Base-by-base conservation (phyloP, 129 eudicot species). In the Flaveria ramosissima region DNA sequence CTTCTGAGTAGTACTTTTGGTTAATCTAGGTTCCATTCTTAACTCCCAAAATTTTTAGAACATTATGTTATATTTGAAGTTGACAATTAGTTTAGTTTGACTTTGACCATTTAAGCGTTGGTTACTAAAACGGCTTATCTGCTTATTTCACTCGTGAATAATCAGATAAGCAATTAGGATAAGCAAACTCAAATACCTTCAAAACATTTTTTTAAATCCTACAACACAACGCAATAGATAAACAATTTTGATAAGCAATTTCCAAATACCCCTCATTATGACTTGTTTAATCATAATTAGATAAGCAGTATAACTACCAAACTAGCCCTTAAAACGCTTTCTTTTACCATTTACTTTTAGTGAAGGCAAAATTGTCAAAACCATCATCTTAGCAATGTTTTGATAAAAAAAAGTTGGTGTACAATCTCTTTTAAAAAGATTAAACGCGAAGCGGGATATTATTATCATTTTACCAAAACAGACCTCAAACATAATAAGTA, bases 81-180 rank as follows among this genome's bases (percentile, higher is more conserved):
- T 62, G 16, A 26, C 13, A 12, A 11, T n/a, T 63, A 46, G 79
- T 42, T 27, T 48, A 0, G 53, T 56, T 41, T 56, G 68, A 57
- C 57, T 59, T 42, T 59, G 70, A 74, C 70, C 56, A 42, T 41
- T 13, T 11, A 39, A 36, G 68, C 39, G 42, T 42, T 30, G 14
- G 21, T 52, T 52, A 52, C n/a, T n/a, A 52, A 4, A n/a, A 16
- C 59, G 1, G 11, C 10, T 52, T 16, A n/a, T 5, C 23, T 52
- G 21, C 23, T 6, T n/a, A 52, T 52, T n/a, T 52, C 23, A 52
- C 21, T 52, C 3, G 23, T 19, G 14, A 50, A 50, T 50, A 50
- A 50, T 15, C 55, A 50, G 6, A 14, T 50, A 14, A 50, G 19
- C 59, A 6, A 20, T 52, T 52, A 20, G 23, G 59, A 48, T 14